These are phyloP conservation scores for Linum trigynum DNA, from an alignment of 345 rosid genomes.

Conservation along the genomic window DNA sequence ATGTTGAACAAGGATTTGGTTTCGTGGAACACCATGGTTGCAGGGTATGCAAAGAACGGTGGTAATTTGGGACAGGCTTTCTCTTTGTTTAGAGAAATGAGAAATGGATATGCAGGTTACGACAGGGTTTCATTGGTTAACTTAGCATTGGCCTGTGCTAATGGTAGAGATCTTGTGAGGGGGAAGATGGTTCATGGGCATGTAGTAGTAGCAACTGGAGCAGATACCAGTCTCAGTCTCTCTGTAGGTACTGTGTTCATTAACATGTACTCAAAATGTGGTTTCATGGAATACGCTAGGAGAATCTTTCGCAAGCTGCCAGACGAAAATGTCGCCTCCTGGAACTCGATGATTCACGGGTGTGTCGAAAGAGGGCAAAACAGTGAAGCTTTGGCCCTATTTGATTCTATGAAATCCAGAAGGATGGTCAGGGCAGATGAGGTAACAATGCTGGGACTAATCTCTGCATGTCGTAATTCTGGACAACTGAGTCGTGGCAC, in stretches of 20 bases:
- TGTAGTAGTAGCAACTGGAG: slow-evolving; percentile 13
- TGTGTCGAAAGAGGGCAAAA: slow-evolving; percentile 16
- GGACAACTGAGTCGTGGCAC: slow-evolving; percentile 14
- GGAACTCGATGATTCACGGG: slow-evolving; percentile 21
- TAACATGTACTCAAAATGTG: slow-evolving; percentile 15
- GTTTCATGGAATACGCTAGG: slow-evolving; percentile 11
- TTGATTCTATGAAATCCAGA: slow-evolving; percentile 10
- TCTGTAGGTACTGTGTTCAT: slow-evolving; percentile 17
- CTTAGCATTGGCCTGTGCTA: slow-evolving; percentile 17
- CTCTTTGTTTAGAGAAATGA: slow-evolving; percentile 20
- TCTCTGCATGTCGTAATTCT: slow-evolving; percentile 21
- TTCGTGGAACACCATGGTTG: slow-evolving; percentile 32
- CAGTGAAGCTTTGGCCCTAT: slow-evolving; percentile 15
- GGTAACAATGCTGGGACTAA: slow-evolving; percentile 23
- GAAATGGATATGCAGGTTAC: slow-evolving; percentile 7
- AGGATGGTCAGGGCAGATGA: slow-evolving; percentile 16
- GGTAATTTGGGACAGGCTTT: slow-evolving; percentile 6
- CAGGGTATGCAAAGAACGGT: slow-evolving; percentile 21
- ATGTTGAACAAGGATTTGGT: slow-evolving; percentile 19
- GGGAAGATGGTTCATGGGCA: slow-evolving; percentile 15
- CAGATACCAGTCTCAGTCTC: slow-evolving; percentile 1
- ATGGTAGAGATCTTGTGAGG: slow-evolving; percentile 2
- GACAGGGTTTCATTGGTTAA: slow-evolving; percentile 20
- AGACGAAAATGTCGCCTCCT: slow-evolving; percentile 2
- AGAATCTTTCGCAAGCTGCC: slow-evolving; percentile 14